phyloP scores from a whole-genome alignment of 1,139 yeast species.

The Saccharomyces hybrid region DNA sequence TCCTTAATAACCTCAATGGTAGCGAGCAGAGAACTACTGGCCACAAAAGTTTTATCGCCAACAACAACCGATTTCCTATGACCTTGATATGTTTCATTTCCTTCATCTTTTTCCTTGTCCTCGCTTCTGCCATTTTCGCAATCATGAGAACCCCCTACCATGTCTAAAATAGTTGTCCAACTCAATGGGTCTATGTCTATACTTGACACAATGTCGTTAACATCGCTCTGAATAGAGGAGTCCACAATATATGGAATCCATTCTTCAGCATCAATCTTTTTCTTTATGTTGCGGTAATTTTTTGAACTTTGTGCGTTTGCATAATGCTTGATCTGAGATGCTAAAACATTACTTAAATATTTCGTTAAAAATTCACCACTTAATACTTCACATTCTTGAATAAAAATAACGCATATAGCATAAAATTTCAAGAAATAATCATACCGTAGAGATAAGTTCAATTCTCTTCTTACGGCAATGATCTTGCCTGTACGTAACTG shows the following conservation, averaged over 20 bases:
- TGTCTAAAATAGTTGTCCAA: constrained; percentile 43
- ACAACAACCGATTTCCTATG: constrained; percentile 36
- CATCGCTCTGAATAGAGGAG: constrained; percentile 40
- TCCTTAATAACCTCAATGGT: constrained; percentile 28
- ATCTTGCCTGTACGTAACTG: constrained; percentile 75
- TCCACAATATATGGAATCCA: constrained; percentile 71
- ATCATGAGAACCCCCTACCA: constrained; percentile 14
- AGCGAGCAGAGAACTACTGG: constrained; percentile 32
- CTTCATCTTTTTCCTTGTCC: constrained; percentile 1
- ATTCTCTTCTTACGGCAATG: constrained; percentile 67
- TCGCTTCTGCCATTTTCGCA: constrained; percentile 6
- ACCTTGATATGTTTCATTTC: constrained; percentile 15
- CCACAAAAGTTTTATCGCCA: constrained; percentile 37
- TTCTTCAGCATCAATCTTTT: constrained; percentile 54
- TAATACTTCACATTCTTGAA: constrained; percentile 77
- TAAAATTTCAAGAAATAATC: constrained; percentile 58
- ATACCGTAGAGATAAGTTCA: constrained; percentile 49
- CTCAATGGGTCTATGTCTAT: constrained; percentile 41
- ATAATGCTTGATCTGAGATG: constrained; percentile 58
- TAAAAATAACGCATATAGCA: constrained; percentile 57
- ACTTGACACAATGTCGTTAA: constrained; percentile 50
- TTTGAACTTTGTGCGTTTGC: constrained; percentile 50
- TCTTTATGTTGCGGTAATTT: constrained; percentile 38
- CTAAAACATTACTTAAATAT: constrained; percentile 56
- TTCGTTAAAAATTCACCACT: constrained; percentile 63